Base-by-base conservation (phyloP, 768 basidiomycete genomes). In the Tulasnella calospora region DNA sequence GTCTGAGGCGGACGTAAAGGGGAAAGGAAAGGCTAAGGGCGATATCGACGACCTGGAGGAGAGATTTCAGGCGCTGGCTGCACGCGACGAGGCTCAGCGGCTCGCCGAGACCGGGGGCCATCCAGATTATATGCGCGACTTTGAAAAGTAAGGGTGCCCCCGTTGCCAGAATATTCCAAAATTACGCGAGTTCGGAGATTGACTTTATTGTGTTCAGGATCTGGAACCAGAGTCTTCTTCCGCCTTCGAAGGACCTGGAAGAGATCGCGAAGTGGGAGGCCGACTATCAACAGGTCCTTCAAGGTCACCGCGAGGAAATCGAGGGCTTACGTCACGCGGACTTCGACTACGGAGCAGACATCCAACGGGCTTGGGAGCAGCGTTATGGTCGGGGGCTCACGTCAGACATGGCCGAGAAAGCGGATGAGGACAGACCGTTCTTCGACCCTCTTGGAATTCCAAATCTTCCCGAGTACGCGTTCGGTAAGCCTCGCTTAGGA, bases 261-360 rank as follows among this genome's bases (percentile, higher is more conserved):
- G 92, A 93, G 78, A 83, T 93, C 77, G 89, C 90, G 1, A 91
- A 90, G 83, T 94, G 93, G 93, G 94, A 95, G 83, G 88, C 92
- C 8, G 90, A 94, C 83, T 92, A 94, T 80, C 91, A 92, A 82
- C 90, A 94, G 79, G 85, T 94, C 57, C 92, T 94, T 92, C 87
- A 86, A 44, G 83, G 88, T 12, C 87, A 91, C 78, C 88, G 92
- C 40, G 90, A 92, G 30, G 85, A 85, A 36, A 90, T 91, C 40
- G 83, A 89, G 1, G 89, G 40, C 8, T 71, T 77, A 19, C 83
- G 86, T 77, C 92, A 92, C 81, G 47, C 38, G 23, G 69, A 91
- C n/a, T 83, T 86, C 76, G 92, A 92, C 82, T 82, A 90, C 71
- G 89, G 90, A 21, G 83, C 85, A 2, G 84, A 84, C 27, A 92